Evolutionary conservation across 176 grass and related monocot genomes (phyloP).

Genomic region (Eragrostis curvula): DNA sequence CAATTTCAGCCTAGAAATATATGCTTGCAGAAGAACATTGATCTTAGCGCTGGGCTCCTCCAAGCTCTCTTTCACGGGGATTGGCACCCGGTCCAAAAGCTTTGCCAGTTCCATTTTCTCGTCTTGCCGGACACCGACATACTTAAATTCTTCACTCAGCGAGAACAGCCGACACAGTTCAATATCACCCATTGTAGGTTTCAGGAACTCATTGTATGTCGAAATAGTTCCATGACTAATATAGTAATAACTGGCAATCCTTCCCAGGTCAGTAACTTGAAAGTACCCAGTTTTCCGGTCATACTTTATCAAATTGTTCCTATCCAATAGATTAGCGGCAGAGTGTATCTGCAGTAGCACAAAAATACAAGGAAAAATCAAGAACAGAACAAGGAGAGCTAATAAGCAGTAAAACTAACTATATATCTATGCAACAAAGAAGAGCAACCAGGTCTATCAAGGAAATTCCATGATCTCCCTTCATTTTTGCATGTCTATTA

Average conservation of each 20-base stretch:
- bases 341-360: conserved; percentile 77
- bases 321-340: conserved; percentile 93
- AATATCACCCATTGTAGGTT: conserved; percentile 97
- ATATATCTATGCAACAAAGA: background rate
- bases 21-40: conserved; percentile 93
- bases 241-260: conserved; percentile 97
- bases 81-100: conserved; percentile 88
- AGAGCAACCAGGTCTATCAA: background rate
- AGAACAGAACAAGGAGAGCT: background rate
- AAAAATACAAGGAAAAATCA: conserved; percentile 27
- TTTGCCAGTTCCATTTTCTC: conserved; percentile 98
- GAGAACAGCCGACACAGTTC: conserved; percentile 90
- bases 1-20: conserved; percentile 88
- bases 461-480: background rate
- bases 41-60: conserved; percentile 99
- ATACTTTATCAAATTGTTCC: conserved; percentile 92
- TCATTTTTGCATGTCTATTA: background rate
- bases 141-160: conserved; percentile 97
- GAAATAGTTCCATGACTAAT: conserved; percentile 94
- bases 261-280: conserved; percentile 85
- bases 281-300: conserved; percentile 98
- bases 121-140: conserved; percentile 86
- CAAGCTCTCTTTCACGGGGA: conserved; percentile 98
- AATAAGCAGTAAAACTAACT: background rate
- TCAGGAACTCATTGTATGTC: conserved; percentile 91